Base-by-base conservation (phyloP, 2,329 filamentous ascomycete species). In the Cladophialophora yegresii region DNA sequence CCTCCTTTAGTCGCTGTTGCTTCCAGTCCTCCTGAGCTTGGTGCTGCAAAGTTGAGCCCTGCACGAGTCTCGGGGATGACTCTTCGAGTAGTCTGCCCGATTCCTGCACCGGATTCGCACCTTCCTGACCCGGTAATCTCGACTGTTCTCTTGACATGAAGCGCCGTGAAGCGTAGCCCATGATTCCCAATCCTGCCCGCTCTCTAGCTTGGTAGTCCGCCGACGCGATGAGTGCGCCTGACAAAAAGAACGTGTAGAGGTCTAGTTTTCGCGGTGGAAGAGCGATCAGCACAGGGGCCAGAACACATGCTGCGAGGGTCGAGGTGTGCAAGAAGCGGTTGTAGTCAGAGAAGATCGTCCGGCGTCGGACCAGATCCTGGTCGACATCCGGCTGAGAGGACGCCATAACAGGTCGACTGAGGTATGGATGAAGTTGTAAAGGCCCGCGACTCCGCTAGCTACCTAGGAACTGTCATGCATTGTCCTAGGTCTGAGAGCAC, bases 241-340 rank as follows among this genome's bases (percentile, higher is more conserved):
- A 75, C 7, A 88, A 80, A 0, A 78, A 78, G 69, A 85, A 78
- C 20, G 85, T 87, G 75, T 85, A 87, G 59, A 84, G 71, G 72
- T 88, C 85, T 56, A 88, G 75, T 75, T 87, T 87, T 53, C 86
- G 83, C 0, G 86, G 86, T 9, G 86, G 86, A 9, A 88, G 75
- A 16, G 81, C 71, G 54, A 82, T 81, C 57, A 88, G 78, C 8
- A 82, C 67, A 0, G 86, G 86, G 64, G 83, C 85, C 54, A 80
- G 72, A 22, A 88, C 71, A 30, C 84, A 73, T 54, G 81, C 77
- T 61, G 75, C 77, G 33, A 85, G 74, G 16, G 84, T 80, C 67
- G 79, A 71, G 68, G 79, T 81, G 73, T 81, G 63, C 51, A 69
- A 58, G 56, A 71, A 70, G 51, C 30, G 33, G 32, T 54, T 50